Conservation (phyloP, 768 basidiomycete genomes). For the Plicaturopsis crispa region DNA sequence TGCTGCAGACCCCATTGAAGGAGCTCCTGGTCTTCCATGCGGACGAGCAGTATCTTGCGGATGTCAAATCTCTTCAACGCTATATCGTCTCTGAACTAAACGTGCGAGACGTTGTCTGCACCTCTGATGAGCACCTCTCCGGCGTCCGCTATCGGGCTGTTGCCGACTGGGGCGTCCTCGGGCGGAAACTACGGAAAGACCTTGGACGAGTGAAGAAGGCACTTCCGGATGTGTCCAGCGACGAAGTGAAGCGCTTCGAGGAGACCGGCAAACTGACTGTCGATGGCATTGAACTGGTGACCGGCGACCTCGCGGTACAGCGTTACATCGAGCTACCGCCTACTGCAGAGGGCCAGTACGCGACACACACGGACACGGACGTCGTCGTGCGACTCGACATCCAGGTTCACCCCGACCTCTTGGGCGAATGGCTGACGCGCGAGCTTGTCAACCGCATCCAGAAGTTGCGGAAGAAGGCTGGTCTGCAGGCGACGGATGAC, state of each 20-base stretch:
- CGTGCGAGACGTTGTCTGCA: slow-evolving; percentile 84
- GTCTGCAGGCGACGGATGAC: slow-evolving; percentile 91
- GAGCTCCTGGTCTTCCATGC: slow-evolving; percentile 94
- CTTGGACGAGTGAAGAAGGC: slow-evolving; percentile 83
- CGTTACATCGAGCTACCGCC: slow-evolving; percentile 82
- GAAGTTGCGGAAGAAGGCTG: slow-evolving; percentile 92
- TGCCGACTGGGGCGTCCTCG: slow-evolving; percentile 94
- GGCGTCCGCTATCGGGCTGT: slow-evolving; percentile 87
- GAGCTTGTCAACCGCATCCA: slow-evolving; percentile 92
- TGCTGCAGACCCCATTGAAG: slow-evolving; percentile 74
- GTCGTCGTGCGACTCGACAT: slow-evolving; percentile 92
- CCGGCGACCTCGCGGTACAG: slow-evolving; percentile 88
- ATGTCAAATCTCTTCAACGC: slow-evolving; percentile 74
- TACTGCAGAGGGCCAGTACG: slow-evolving; percentile 52
- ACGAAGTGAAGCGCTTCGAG: slow-evolving; percentile 73
- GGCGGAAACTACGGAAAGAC: slow-evolving; percentile 90
- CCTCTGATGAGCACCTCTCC: slow-evolving; percentile 76
- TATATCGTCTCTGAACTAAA: slow-evolving; percentile 96
- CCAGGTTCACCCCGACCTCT: slow-evolving; percentile 78
- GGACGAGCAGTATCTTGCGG: slow-evolving; percentile 73
- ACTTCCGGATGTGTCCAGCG: slow-evolving; percentile 73
- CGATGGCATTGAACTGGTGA: slow-evolving; percentile 82
- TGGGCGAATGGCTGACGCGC: slow-evolving; percentile 81
- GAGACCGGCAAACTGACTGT: slow-evolving; percentile 71
- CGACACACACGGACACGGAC: slow-evolving; percentile 82